These are phyloP conservation scores for Plasmodium sp. DNA, from an alignment of 169 alveolate species.

Conservation along the genomic window DNA sequence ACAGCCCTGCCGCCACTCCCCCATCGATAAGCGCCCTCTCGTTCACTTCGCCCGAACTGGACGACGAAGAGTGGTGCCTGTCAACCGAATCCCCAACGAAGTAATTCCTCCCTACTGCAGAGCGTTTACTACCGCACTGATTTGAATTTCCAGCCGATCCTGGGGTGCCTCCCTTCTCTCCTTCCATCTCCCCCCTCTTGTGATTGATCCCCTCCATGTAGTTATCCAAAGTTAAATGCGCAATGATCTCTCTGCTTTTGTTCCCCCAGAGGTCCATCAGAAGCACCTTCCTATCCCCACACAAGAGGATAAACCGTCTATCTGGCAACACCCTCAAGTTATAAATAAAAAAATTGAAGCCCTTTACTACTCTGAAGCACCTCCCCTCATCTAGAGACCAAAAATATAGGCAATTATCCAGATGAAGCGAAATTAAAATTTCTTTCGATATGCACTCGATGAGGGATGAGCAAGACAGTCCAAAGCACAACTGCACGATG, in stretches of 20 bases:
- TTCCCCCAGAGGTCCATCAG: conserved; percentile 66
- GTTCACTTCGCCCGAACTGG: background rate
- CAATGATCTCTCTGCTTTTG: conserved; percentile 36
- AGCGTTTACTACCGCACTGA: background rate
- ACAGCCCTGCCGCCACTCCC: background rate
- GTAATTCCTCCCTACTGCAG: background rate
- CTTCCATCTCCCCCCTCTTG: background rate
- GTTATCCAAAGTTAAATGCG: background rate
- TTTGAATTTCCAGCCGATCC: background rate
- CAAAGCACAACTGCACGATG: conserved; percentile 48
- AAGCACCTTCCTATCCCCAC: conserved; percentile 29
- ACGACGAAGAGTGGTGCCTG: conserved; percentile 20
- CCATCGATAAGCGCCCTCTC: background rate
- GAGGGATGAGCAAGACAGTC: conserved; percentile 43
- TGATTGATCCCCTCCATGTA: background rate
- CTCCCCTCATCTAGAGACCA: conserved; percentile 77
- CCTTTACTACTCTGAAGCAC: conserved; percentile 44
- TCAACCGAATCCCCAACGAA: conserved; percentile 5
- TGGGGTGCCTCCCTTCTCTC: background rate
- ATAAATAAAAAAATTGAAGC: conserved; percentile 47
- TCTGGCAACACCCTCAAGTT: conserved; percentile 66
- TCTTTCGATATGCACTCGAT: conserved; percentile 72
- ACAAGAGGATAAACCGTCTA: conserved; percentile 29
- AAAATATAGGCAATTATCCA: conserved; percentile 38
- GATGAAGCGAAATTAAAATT: conserved; percentile 45